Percentiles rank a stretch among this genome's conserved stretches.
Conservation (phyloP, 1,284 basidiomycete species). For the Cryptococcus jaspeensis region DNA sequence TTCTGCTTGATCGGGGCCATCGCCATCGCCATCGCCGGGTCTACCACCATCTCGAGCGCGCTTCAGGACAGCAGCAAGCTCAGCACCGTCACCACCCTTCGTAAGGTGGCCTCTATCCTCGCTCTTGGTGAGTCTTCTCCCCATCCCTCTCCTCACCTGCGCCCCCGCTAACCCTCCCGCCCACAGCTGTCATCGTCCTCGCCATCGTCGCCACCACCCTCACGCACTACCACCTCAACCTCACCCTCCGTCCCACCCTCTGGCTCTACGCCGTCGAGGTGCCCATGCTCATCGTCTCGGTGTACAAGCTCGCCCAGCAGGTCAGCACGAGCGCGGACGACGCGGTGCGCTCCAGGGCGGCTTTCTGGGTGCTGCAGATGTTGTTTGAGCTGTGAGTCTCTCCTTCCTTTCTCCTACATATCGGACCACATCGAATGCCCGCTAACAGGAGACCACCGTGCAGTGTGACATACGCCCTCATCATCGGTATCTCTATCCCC, state of each 20-base stretch:
- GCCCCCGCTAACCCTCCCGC: neutral
- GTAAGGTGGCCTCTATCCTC: constrained; percentile 21
- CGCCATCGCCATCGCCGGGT: constrained; percentile 23
- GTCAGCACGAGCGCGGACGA: constrained; percentile 4
- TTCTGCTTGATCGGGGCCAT: constrained; percentile 25
- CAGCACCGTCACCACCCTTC: constrained; percentile 19
- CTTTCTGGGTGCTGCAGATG: constrained; percentile 32
- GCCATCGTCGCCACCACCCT: constrained; percentile 9
- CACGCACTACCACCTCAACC: constrained; percentile 17
- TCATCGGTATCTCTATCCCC: constrained; percentile 16
- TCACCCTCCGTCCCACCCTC: constrained; percentile 6
- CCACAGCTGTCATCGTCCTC: constrained; percentile 19
- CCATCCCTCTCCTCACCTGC: neutral
- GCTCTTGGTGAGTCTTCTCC: constrained; percentile 21
- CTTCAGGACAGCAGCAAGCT: constrained; percentile 8
- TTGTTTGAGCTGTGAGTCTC: constrained; percentile 23
- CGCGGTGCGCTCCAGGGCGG: constrained; percentile 9
- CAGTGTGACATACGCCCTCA: constrained; percentile 15
- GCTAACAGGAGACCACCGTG: neutral
- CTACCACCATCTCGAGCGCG: constrained; percentile 16
- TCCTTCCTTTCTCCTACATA: neutral
- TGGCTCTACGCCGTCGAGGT: constrained; percentile 6
- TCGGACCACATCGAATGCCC: neutral
- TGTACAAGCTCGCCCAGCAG: constrained; percentile 15
- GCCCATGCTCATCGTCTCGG: constrained; percentile 8